Conservation (phyloP, 352 stramenopile species). For the Globisporangium paddicum region DNA sequence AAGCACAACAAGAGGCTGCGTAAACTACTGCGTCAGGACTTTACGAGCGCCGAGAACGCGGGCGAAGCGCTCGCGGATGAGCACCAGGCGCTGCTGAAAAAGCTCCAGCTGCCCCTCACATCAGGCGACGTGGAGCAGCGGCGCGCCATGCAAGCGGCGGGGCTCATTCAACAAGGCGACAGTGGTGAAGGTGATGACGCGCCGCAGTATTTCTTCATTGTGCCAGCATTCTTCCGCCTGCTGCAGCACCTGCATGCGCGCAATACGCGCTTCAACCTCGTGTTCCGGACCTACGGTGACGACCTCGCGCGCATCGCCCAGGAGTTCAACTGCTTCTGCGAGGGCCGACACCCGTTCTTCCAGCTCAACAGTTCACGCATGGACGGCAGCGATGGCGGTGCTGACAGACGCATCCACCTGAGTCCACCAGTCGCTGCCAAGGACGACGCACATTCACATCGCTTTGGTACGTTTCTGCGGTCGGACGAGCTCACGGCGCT, state of each 20-base stretch:
- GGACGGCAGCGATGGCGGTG: slow-evolving; percentile 42
- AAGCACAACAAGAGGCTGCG: slow-evolving; percentile 63
- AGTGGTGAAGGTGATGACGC: too few species aligned
- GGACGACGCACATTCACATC: slow-evolving; percentile 13
- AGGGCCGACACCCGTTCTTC: slow-evolving; percentile 59
- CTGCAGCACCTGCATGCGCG: slow-evolving; percentile 44
- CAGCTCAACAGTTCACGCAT: slow-evolving; percentile 29
- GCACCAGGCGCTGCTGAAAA: slow-evolving; percentile 38
- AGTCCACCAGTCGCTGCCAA: neutral
- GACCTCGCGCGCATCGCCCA: slow-evolving; percentile 60
- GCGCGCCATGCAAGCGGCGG: slow-evolving; percentile 13
- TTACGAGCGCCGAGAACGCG: slow-evolving; percentile 43
- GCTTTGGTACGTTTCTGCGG: slow-evolving; percentile 63
- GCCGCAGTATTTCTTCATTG: slow-evolving; percentile 52
- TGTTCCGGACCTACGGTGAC: slow-evolving; percentile 75
- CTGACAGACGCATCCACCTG: slow-evolving; percentile 57
- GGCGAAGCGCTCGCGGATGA: slow-evolving; percentile 41
- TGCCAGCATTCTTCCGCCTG: slow-evolving; percentile 62
- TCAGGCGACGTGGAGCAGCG: neutral
- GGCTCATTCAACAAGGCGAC: slow-evolving; percentile 21
- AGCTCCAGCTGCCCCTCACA: slow-evolving; percentile 32
- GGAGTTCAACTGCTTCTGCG: slow-evolving; percentile 79
- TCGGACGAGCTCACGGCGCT: slow-evolving; percentile 43
- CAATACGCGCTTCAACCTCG: slow-evolving; percentile 54
- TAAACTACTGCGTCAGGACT: slow-evolving; percentile 57